Percentiles rank a stretch among this genome's conserved stretches.
phyloP scores from a whole-genome alignment of 441 rosid genomes.

The Adansonia gregorii region DNA sequence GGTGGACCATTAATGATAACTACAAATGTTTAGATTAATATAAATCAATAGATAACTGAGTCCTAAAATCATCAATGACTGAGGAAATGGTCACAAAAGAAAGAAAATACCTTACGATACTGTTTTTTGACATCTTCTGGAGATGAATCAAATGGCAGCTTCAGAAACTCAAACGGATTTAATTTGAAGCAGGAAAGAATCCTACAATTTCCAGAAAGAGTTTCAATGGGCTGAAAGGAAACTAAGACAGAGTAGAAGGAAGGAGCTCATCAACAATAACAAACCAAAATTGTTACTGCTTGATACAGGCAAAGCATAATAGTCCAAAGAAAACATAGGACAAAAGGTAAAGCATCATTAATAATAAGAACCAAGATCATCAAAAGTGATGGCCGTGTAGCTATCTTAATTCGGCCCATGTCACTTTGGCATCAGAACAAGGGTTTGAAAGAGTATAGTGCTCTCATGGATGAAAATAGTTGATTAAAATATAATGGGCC shows the following conservation, averaged over 20 bases:
- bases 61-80: neutral
- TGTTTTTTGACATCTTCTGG: slow-evolving; percentile 81
- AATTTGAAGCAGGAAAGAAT: slow-evolving; percentile 96
- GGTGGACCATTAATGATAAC: slow-evolving; percentile 93
- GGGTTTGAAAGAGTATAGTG: neutral
- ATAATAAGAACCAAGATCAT: neutral
- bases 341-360: neutral
- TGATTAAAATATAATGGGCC: neutral
- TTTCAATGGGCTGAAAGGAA: slow-evolving; percentile 6
- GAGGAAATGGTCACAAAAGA: neutral
- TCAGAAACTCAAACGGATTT: slow-evolving; percentile 90
- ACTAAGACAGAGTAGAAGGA: no score
- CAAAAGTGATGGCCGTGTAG: neutral
- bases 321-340: neutral
- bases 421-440: neutral
- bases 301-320: neutral
- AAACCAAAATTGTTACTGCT: neutral
- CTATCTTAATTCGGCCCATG: neutral
- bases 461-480: neutral
- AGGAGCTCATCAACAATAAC: no score
- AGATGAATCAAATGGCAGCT: slow-evolving; percentile 71
- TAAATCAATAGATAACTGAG: slow-evolving; percentile 19
- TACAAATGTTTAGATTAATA: slow-evolving; percentile 28
- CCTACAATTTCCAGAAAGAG: slow-evolving; percentile 47
- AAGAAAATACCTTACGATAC: slow-evolving; percentile 79